Conservation (phyloP, 2,329 filamentous ascomycete genomes). For the Clarireedia sp. region DNA sequence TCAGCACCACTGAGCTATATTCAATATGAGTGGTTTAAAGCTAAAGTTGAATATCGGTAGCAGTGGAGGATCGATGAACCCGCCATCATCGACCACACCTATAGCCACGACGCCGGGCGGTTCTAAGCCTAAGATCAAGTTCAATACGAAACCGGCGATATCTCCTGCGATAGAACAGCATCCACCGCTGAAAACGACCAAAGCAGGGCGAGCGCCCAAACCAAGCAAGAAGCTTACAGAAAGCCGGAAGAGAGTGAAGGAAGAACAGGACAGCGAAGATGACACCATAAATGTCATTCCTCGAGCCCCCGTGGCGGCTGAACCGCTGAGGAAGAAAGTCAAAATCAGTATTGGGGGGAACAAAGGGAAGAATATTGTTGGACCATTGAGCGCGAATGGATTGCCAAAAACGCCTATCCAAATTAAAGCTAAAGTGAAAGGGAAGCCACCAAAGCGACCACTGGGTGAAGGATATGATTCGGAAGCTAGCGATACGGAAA, state of each 20-base stretch:
- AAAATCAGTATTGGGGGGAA: conserved; percentile 32
- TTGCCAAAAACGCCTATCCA: conserved; percentile 25
- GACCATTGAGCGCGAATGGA: conserved; percentile 10
- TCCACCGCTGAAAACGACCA: conserved; percentile 40
- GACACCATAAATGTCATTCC: conserved; percentile 23
- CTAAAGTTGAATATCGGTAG: conserved; percentile 14
- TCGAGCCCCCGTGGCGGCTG: background rate
- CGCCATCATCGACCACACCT: conserved; percentile 10
- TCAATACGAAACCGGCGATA: conserved; percentile 22
- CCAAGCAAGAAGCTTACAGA: conserved; percentile 50
- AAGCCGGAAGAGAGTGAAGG: conserved; percentile 50
- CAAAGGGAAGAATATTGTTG: conserved; percentile 15
- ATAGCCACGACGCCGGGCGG: conserved; percentile 17
- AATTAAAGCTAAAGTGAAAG: conserved; percentile 56
- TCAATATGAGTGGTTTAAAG: conserved; percentile 21
- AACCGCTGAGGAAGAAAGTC: conserved; percentile 36
- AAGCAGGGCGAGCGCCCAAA: conserved; percentile 51
- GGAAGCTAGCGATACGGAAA: conserved; percentile 83
- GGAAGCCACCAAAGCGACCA: conserved; percentile 59
- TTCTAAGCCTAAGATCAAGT: conserved; percentile 26
- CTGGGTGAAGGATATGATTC: conserved; percentile 92
- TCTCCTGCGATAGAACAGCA: conserved; percentile 10
- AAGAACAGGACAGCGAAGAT: conserved; percentile 45
- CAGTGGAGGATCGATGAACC: conserved; percentile 6
- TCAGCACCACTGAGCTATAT: background rate